Evolutionary conservation across 2,329 filamentous ascomycete genomes (phyloP).

Genomic region (Annulohypoxylon truncatum): DNA sequence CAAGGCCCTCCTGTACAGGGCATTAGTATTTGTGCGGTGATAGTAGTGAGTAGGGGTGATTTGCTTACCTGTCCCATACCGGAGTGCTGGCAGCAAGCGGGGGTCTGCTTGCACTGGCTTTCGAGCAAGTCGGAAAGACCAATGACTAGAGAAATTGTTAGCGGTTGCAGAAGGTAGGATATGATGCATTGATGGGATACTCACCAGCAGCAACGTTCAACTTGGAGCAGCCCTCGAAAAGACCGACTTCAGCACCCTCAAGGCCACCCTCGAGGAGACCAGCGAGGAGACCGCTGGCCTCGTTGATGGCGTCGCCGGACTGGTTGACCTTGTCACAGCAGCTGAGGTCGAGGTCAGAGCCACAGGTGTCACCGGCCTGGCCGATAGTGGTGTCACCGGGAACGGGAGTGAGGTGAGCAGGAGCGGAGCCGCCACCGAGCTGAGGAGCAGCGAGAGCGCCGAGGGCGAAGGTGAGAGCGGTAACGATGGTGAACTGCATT

Average conservation of each 20-base stretch:
- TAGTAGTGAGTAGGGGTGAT: not conserved
- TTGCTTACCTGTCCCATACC: conserved; percentile 44
- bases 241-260: conserved; percentile 38
- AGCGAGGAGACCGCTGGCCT: conserved; percentile 43
- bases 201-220: conserved; percentile 45
- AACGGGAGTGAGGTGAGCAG: conserved; percentile 19
- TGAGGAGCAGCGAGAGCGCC: conserved; percentile 46
- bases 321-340: conserved; percentile 51
- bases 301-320: conserved; percentile 43
- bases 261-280: conserved; percentile 45
- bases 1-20: conserved; percentile 41
- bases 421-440: conserved; percentile 8
- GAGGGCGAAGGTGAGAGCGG: conserved; percentile 52
- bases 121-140: conserved; percentile 47
- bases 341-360: conserved; percentile 47
- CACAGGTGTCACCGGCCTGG: conserved; percentile 48
- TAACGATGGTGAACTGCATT: conserved; percentile 57
- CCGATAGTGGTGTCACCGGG: conserved; percentile 46
- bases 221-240: conserved; percentile 50
- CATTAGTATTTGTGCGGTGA: conserved; percentile 19
- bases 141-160: conserved; percentile 33
- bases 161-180: not conserved
- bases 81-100: conserved; percentile 51
- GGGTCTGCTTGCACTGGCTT: conserved; percentile 49
- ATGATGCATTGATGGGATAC: conserved; percentile 1